These are phyloP conservation scores for Salvia splendens DNA, from an alignment of 257 asterid genomes.

Conservation along the genomic window DNA sequence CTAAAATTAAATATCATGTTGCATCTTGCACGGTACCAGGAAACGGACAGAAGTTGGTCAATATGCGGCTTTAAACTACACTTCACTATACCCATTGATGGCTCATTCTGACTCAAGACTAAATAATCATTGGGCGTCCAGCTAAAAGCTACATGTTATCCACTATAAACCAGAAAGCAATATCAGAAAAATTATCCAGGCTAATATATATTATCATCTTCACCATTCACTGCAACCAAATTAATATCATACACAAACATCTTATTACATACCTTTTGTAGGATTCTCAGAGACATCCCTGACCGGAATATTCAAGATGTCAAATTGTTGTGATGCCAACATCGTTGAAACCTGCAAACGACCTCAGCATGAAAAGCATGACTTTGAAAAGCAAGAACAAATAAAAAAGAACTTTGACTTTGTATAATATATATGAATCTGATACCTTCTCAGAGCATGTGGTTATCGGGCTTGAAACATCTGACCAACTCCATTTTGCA, in stretches of 20 bases:
- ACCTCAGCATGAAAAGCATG: constrained; percentile 1
- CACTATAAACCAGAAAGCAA: constrained; percentile 6
- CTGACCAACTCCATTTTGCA: constrained; percentile 75
- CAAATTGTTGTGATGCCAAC: constrained; percentile 59
- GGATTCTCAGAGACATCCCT: constrained; percentile 46
- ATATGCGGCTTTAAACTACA: no score
- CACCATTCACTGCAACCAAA: constrained; percentile 1
- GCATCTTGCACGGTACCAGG: background rate
- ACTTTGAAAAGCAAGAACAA: constrained; percentile 1
- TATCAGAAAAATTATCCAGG: constrained; percentile 1
- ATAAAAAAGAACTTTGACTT: constrained; percentile 18
- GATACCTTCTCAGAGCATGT: constrained; percentile 68
- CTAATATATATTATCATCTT: background rate
- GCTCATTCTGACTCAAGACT: background rate
- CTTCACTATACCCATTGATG: background rate
- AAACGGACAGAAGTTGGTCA: no score
- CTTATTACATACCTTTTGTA: constrained; percentile 56
- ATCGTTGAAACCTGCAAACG: constrained; percentile 58
- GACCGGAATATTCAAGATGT: constrained; percentile 67
- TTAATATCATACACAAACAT: background rate
- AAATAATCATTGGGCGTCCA: background rate
- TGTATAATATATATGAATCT: constrained; percentile 1
- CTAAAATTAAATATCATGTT: background rate
- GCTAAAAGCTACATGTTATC: no score
- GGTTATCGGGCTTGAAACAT: constrained; percentile 59